Evolutionary conservation across 1,284 basidiomycete genomes (phyloP).

Genomic region (Sparassis latifolia): DNA sequence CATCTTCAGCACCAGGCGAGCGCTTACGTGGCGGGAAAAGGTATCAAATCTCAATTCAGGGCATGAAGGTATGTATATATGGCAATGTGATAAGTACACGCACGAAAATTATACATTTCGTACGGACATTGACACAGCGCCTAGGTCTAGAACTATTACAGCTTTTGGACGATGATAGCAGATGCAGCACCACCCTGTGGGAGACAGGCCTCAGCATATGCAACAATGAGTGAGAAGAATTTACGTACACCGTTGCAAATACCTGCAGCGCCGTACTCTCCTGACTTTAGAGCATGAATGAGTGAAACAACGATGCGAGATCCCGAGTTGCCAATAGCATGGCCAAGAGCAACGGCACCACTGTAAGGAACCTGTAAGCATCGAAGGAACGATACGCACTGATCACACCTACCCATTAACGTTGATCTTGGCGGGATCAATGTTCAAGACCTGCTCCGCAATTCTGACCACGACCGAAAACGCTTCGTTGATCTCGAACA

Average conservation of each 20-base stretch:
- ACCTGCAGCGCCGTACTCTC: slow-evolving; percentile 94
- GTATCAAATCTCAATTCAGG: too few species aligned
- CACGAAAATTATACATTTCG: too few species aligned
- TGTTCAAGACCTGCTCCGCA: slow-evolving; percentile 82
- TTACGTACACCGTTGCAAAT: slow-evolving; percentile 92
- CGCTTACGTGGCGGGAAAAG: too few species aligned
- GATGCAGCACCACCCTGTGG: slow-evolving; percentile 86
- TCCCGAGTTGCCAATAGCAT: slow-evolving; percentile 95
- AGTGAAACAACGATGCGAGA: slow-evolving; percentile 94
- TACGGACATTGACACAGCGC: too few species aligned
- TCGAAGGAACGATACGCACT: background rate
- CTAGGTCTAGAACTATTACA: slow-evolving; percentile 37
- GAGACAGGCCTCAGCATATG: slow-evolving; percentile 11
- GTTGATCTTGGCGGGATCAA: slow-evolving; percentile 90
- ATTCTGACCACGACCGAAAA: slow-evolving; percentile 94
- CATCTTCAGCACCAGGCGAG: too few species aligned
- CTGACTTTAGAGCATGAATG: slow-evolving; percentile 87
- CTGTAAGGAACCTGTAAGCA: slow-evolving; percentile 30
- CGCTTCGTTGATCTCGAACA: slow-evolving; percentile 98
- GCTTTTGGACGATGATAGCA: slow-evolving; percentile 82
- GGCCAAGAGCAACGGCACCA: slow-evolving; percentile 90
- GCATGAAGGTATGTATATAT: too few species aligned
- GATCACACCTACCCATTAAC: slow-evolving; percentile 66
- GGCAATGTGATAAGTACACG: too few species aligned
- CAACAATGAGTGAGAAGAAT: slow-evolving; percentile 1